phyloP scores from a whole-genome alignment of 306 rosid species.

The Medicago arabica region DNA sequence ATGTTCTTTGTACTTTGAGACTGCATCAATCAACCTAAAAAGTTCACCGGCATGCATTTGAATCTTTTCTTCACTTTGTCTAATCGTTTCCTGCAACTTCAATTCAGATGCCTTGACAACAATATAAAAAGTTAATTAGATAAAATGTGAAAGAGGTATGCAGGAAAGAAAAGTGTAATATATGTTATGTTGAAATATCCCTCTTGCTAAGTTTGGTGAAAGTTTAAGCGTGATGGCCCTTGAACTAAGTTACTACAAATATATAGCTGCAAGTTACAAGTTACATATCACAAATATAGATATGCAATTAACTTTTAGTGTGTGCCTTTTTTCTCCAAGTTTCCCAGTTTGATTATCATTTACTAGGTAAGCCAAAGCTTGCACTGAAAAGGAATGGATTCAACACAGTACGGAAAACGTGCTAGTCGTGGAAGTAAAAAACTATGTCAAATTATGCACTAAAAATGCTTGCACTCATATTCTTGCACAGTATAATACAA shows the following conservation, averaged over 20 bases:
- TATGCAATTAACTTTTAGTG: not conserved
- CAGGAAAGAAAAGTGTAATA: not conserved
- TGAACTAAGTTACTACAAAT: not conserved
- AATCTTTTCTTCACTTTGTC: constrained; percentile 67
- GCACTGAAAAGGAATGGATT: constrained; percentile 2
- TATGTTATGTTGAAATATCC: not conserved
- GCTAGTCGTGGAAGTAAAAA: too few relatives aligned
- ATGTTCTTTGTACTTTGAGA: constrained; percentile 67
- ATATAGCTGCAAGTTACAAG: not conserved
- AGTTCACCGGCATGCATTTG: constrained; percentile 60
- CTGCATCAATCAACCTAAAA: constrained; percentile 59
- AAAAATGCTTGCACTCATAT: not conserved
- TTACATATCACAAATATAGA: constrained; percentile 7
- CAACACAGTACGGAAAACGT: not conserved
- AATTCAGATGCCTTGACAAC: constrained; percentile 61
- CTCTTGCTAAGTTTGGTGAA: not conserved
- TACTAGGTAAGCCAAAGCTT: not conserved
- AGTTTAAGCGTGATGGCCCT: constrained; percentile 6
- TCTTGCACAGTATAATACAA: not conserved
- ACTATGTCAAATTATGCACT: not conserved
- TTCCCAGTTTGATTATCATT: not conserved
- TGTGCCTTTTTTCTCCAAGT: not conserved
- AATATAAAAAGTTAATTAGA: constrained; percentile 35
- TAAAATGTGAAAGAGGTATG: not conserved
- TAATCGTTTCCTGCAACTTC: constrained; percentile 68